Percentiles rank a stretch among this genome's conserved stretches.
phyloP scores from a whole-genome alignment of 2,329 filamentous ascomycete genomes.

The Fonsecaea pugnacius region DNA sequence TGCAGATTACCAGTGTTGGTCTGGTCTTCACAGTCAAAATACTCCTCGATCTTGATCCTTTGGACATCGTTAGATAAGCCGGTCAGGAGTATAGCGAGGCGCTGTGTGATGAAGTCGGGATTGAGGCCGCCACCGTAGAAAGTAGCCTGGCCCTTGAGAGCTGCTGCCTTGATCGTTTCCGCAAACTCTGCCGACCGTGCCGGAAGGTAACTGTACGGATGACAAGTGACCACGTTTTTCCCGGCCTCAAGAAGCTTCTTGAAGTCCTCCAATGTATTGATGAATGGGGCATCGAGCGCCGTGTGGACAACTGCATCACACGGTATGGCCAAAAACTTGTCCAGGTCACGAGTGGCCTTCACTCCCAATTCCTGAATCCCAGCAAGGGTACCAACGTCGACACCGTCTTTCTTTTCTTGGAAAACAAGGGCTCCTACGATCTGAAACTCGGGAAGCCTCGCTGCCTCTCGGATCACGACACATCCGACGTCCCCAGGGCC shows the following conservation, averaged over 20 bases:
- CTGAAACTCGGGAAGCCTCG: slow-evolving; percentile 15
- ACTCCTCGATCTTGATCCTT: slow-evolving; percentile 9
- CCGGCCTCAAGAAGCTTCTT: slow-evolving; percentile 4
- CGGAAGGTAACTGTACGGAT: slow-evolving; percentile 4
- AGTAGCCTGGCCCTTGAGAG: slow-evolving; percentile 4
- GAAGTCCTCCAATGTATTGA: slow-evolving; percentile 7
- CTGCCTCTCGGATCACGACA: slow-evolving; percentile 15
- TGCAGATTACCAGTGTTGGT: slow-evolving; percentile 4
- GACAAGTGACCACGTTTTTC: slow-evolving; percentile 6
- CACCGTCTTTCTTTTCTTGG: slow-evolving; percentile 14
- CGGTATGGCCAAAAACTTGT: not conserved
- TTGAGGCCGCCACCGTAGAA: slow-evolving; percentile 9
- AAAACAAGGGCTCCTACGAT: slow-evolving; percentile 8
- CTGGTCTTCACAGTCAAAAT: slow-evolving; percentile 11
- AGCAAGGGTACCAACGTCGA: slow-evolving; percentile 11
- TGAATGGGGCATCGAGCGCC: slow-evolving; percentile 9
- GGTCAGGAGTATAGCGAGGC: slow-evolving; percentile 1
- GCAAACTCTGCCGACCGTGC: not conserved
- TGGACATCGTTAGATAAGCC: slow-evolving; percentile 10
- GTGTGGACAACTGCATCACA: slow-evolving; percentile 11
- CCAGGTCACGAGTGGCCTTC: slow-evolving; percentile 3
- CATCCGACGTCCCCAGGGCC: slow-evolving; percentile 32
- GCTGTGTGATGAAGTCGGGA: slow-evolving; percentile 12
- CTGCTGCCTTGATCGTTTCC: slow-evolving; percentile 5
- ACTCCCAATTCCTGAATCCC: slow-evolving; percentile 3